These are phyloP conservation scores for Tremella mesenterica DNA, from an alignment of 768 basidiomycete genomes.

Conservation along the genomic window DNA sequence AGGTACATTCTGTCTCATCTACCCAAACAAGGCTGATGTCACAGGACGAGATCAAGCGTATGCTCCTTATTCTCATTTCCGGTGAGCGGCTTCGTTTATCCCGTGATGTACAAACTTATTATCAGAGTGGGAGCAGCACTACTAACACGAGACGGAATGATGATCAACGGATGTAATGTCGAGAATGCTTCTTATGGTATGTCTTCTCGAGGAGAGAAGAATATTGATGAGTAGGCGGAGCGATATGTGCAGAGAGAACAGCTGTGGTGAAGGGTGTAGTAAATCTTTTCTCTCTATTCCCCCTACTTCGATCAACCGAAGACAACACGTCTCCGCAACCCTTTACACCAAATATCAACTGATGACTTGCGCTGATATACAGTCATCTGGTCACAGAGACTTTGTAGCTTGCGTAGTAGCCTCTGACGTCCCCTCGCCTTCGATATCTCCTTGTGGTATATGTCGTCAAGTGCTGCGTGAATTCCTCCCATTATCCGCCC, in stretches of 20 bases:
- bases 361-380: not conserved
- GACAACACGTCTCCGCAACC: not conserved
- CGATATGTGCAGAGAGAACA: conserved; percentile 90
- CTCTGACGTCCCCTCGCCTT: conserved; percentile 47
- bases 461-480: conserved; percentile 67
- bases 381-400: conserved; percentile 2
- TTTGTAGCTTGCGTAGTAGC: conserved; percentile 13
- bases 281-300: conserved; percentile 40
- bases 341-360: not conserved
- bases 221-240: conserved; percentile 54
- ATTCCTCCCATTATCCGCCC: conserved; percentile 46
- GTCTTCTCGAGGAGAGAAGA: not conserved
- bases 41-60: conserved; percentile 56
- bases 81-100: conserved; percentile 34
- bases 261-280: conserved; percentile 91
- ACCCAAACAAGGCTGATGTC: too few species aligned
- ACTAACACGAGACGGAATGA: conserved; percentile 53
- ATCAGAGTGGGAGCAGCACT: conserved; percentile 71
- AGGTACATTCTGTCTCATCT: conserved; percentile 9
- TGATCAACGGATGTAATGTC: conserved; percentile 80
- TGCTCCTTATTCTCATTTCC: conserved; percentile 80
- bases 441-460: conserved; percentile 81
- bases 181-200: conserved; percentile 89
- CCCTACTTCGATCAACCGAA: not conserved
- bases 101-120: not conserved